These are phyloP conservation scores for Endocalyx cinctus DNA, from an alignment of 2,329 filamentous ascomycete genomes.

Conservation along the genomic window DNA sequence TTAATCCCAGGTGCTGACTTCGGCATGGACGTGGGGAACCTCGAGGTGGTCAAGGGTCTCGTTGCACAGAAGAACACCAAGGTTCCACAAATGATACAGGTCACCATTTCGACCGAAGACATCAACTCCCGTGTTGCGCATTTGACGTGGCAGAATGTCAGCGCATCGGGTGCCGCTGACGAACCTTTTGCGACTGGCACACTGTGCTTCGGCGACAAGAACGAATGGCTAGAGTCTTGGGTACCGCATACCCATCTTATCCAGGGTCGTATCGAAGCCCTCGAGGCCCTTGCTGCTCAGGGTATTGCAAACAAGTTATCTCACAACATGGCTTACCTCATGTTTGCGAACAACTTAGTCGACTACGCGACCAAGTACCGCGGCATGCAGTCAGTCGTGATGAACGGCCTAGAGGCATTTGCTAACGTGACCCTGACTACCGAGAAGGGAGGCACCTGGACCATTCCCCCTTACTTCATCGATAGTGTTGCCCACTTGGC, in stretches of 20 bases:
- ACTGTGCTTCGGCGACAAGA: slow-evolving; percentile 46
- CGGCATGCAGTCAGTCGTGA: slow-evolving; percentile 35
- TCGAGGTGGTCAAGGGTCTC: slow-evolving; percentile 32
- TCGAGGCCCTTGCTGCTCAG: slow-evolving; percentile 45
- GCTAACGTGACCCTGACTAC: slow-evolving; percentile 28
- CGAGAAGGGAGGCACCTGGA: slow-evolving; percentile 24
- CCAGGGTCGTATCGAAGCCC: slow-evolving; percentile 39
- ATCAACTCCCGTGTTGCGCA: slow-evolving; percentile 39
- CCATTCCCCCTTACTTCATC: slow-evolving; percentile 37
- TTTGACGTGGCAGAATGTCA: slow-evolving; percentile 34
- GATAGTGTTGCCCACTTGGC: slow-evolving; percentile 34
- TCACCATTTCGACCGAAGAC: slow-evolving; percentile 32
- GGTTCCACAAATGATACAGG: slow-evolving; percentile 27
- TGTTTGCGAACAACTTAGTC: slow-evolving; percentile 29
- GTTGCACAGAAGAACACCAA: slow-evolving; percentile 26
- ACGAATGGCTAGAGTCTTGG: slow-evolving; percentile 52
- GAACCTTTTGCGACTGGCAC: slow-evolving; percentile 44
- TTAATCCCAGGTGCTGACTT: slow-evolving; percentile 37
- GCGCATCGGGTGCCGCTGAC: slow-evolving; percentile 28
- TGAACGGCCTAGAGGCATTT: slow-evolving; percentile 28
- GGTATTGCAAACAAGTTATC: slow-evolving; percentile 58
- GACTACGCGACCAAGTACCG: slow-evolving; percentile 33
- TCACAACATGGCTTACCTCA: slow-evolving; percentile 60
- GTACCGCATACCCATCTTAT: slow-evolving; percentile 53
- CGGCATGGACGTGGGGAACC: slow-evolving; percentile 31